Base-by-base conservation (phyloP, 345 rosid genomes). In the Pistacia atlantica region DNA sequence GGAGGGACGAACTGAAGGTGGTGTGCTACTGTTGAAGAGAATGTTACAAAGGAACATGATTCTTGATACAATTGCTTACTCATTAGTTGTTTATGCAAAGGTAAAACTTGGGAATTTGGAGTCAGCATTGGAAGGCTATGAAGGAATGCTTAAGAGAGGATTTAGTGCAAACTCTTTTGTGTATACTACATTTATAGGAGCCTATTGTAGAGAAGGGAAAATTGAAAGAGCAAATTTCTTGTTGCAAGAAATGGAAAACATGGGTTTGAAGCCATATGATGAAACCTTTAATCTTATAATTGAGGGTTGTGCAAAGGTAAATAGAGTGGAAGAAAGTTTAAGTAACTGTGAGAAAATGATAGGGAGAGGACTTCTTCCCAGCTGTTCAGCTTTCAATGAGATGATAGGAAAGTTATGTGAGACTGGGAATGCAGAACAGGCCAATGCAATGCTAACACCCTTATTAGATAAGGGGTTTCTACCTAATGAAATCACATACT, bases 141-240 rank as follows among this genome's bases (percentile, higher is more conserved):
- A 87, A 56, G 92, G 88, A 86, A 91, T 93, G 98, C 81, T 90
- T 70, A 79, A 79, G 20, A 87, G 98, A 83, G 93, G 94, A 57
- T 93, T 90, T 68, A 35, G 37, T 33, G 76, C 85, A 4, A 95
- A 93, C 67, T 76, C 88, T 11, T 93, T 91, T 73, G 87, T 90
- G 20, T 79, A 80, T 75, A 89, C 97, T 3, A 77, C 86, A 16
- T 87, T 93, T 22, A 65, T 95, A 8, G 85, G 78, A 65, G 89
- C 82, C 52, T 88, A 83, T 67, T 90, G 83, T 12, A 59, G 69
- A 66, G 74, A 11, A 12, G 92, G 86, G 11, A 79, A 78, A 22
- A 58, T 86, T 37, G 89, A 87, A 62, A 87, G 86, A 74, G 97
- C 90, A 0, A 76, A 85, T 54, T 46, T n/a, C 51, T 57, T 86